Evolutionary conservation across 257 asterid genomes (phyloP).

Genomic region (Leptodermis oblonga): DNA sequence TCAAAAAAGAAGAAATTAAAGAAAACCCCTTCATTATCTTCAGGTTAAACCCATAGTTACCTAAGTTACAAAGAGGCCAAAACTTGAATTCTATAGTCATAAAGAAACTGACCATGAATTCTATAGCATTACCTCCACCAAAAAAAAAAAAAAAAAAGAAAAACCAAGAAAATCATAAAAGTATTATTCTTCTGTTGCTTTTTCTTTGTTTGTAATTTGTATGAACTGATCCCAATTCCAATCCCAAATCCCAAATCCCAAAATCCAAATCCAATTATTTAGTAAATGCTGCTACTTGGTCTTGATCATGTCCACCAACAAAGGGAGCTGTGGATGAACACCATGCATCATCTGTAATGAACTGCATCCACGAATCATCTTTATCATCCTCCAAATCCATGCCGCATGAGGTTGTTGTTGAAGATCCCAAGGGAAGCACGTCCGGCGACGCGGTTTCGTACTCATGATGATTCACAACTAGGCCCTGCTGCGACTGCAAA

Average conservation of each 20-base stretch:
- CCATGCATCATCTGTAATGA: slow-evolving; percentile 90
- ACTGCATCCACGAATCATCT: slow-evolving; percentile 97
- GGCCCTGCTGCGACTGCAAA: no score
- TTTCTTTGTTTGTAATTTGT: no score
- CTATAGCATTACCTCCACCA: slow-evolving; percentile 11
- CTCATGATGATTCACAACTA: slow-evolving; percentile 24
- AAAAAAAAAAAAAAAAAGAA: slow-evolving; percentile 11
- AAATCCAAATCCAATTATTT: slow-evolving; percentile 38
- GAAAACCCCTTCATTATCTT: slow-evolving; percentile 41
- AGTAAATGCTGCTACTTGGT: slow-evolving; percentile 54
- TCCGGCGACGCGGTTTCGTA: slow-evolving; percentile 71
- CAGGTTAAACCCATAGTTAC: slow-evolving; percentile 33
- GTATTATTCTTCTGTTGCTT: no score
- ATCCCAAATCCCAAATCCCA: no score
- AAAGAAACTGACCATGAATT: slow-evolving; percentile 33
- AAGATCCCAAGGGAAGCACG: slow-evolving; percentile 62
- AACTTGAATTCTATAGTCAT: slow-evolving; percentile 42
- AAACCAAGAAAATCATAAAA: slow-evolving; percentile 2
- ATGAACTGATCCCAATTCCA: no score
- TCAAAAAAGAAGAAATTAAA: neutral
- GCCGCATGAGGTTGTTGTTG: slow-evolving; percentile 41
- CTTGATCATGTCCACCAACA: slow-evolving; percentile 54
- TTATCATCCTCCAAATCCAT: slow-evolving; percentile 69
- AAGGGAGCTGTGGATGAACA: slow-evolving; percentile 49
- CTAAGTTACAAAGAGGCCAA: slow-evolving; percentile 30